phyloP scores from a whole-genome alignment of 768 basidiomycete species.

The Pholiota microspora region DNA sequence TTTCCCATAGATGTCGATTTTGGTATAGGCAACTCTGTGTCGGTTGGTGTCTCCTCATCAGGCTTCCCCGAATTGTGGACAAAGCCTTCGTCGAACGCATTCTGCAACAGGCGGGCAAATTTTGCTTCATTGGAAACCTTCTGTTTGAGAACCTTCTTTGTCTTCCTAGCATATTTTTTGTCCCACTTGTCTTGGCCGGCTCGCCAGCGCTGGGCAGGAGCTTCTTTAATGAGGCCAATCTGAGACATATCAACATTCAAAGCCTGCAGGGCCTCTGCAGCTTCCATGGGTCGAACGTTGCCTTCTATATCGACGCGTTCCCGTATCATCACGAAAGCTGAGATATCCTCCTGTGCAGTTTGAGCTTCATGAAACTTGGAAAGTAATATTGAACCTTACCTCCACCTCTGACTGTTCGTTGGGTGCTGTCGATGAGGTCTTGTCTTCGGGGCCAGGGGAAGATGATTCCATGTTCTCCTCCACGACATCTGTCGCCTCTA shows the following conservation, averaged over 20 bases:
- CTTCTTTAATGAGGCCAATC: constrained; percentile 75
- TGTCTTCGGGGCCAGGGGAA: too few relatives aligned
- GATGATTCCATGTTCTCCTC: too few relatives aligned
- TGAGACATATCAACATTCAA: constrained; percentile 51
- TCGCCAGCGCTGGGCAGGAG: constrained; percentile 64
- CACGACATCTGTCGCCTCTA: neutral
- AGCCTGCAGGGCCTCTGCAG: constrained; percentile 47
- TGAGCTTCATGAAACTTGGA: neutral
- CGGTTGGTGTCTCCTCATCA: neutral
- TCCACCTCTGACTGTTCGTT: neutral
- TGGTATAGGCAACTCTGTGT: neutral
- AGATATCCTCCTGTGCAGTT: constrained; percentile 19
- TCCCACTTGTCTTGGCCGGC: constrained; percentile 64
- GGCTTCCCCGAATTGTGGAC: constrained; percentile 20
- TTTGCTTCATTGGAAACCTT: constrained; percentile 44
- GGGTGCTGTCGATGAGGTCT: too few relatives aligned
- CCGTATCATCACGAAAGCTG: constrained; percentile 53
- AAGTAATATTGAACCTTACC: neutral
- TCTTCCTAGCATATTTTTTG: constrained; percentile 40
- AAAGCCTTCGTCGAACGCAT: constrained; percentile 48
- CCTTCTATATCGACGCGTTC: constrained; percentile 72
- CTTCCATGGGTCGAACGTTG: constrained; percentile 60
- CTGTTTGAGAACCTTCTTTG: constrained; percentile 40
- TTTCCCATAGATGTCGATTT: constrained; percentile 20
- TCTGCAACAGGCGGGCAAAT: constrained; percentile 39